Conservation (phyloP, 306 rosid genomes). For the Medicago ruthenica region DNA sequence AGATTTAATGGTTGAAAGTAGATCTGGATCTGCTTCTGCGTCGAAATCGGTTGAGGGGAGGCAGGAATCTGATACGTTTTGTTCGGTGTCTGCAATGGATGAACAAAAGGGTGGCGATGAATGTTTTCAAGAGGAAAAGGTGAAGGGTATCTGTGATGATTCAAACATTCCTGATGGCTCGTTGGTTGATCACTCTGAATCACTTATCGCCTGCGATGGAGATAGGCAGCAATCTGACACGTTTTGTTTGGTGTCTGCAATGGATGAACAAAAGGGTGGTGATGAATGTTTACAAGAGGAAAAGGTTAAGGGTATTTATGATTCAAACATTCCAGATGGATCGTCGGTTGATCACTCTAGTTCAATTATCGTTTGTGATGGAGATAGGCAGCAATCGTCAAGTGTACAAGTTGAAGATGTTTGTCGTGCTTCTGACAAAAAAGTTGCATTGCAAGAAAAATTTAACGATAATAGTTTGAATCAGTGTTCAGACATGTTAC, state of each 20-base stretch:
- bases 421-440: constrained; percentile 46
- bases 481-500: constrained; percentile 46
- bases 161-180: constrained; percentile 43
- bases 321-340: constrained; percentile 47
- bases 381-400: constrained; percentile 48
- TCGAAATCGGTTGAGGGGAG: constrained; percentile 29
- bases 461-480: constrained; percentile 45
- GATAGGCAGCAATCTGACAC: constrained; percentile 27
- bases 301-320: constrained; percentile 33
- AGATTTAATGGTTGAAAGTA: constrained; percentile 40
- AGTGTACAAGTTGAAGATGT: constrained; percentile 41
- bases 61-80: constrained; percentile 26
- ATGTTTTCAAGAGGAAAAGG: constrained; percentile 43
- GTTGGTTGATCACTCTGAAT: too few species aligned
- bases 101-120: constrained; percentile 38
- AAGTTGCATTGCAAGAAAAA: constrained; percentile 47
- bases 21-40: constrained; percentile 48
- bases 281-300: constrained; percentile 45
- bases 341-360: constrained; percentile 34
- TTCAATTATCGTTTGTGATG: constrained; percentile 45
- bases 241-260: constrained; percentile 41
- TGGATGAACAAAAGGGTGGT: constrained; percentile 45
- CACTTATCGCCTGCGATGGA: background rate
- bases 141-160: constrained; percentile 41
- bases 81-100: constrained; percentile 48